Evolutionary conservation across 2,329 filamentous ascomycete genomes (phyloP).

Genomic region (Ceratocystis variospora): DNA sequence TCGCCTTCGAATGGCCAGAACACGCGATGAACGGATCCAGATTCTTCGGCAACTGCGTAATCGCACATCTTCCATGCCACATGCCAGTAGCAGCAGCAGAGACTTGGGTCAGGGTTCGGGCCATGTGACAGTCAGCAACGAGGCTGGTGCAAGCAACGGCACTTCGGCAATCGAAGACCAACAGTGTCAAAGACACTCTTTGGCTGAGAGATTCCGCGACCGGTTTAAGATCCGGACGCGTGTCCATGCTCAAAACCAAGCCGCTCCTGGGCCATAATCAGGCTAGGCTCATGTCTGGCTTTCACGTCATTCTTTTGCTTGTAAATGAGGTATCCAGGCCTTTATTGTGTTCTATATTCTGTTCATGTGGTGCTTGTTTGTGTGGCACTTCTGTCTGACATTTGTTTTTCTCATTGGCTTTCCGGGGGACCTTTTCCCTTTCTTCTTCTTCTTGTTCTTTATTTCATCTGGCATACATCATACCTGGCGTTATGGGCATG

Average conservation of each 20-base stretch:
- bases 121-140: background rate
- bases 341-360: background rate
- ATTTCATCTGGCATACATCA: background rate
- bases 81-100: background rate
- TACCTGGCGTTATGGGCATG: background rate
- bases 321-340: background rate
- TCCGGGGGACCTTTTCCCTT: background rate
- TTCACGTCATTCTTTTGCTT: background rate
- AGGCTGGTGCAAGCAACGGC: background rate
- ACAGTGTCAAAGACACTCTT: constrained; percentile 29
- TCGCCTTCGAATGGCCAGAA: constrained; percentile 42
- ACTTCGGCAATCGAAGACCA: constrained; percentile 23
- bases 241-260: constrained; percentile 25
- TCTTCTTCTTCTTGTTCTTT: background rate
- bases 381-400: background rate
- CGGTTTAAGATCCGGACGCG: constrained; percentile 40
- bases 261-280: background rate
- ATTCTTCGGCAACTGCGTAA: constrained; percentile 36
- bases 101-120: background rate
- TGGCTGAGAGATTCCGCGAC: constrained; percentile 39
- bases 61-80: background rate
- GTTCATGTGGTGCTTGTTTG: background rate
- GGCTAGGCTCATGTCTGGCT: background rate
- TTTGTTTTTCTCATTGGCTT: background rate
- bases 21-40: constrained; percentile 46